Base-by-base conservation (phyloP, 306 rosid genomes). In the Cucumis melo region DNA sequence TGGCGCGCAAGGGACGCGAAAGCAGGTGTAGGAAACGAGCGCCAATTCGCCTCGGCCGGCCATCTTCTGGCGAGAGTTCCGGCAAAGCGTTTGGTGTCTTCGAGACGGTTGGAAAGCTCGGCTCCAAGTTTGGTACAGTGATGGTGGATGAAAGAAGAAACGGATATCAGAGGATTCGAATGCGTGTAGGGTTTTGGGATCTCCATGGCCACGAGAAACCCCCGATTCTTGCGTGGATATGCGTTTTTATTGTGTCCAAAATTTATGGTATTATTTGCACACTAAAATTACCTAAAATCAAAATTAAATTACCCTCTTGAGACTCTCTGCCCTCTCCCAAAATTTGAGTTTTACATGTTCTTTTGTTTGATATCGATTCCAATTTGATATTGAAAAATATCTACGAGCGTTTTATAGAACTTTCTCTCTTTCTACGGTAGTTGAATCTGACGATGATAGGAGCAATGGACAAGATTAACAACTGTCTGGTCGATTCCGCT, bases 131-230 rank as follows among this genome's bases (percentile, higher is more conserved):
- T 92, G 83, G 78, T 62, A 76, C 87, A 85, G 93, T 91, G 82
- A 67, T 88, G 94, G 66, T 86, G 96, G 63, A 91, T 63, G 86
- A 88, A 93, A 67, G 79, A 77, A 44, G 97, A 87, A 84, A 91
- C 75, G 21, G 90, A 93, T 0, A 88, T 86, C 4, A 93, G 87
- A 66, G 93, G 97, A 64, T 89, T 87, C 21, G 89, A 74, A 21
- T 71, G 87, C 77, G 78, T 85, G 19, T 36, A 85, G 73, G 88
- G 87, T 74, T 85, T 92, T 41, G 85, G 84, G 78, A 82, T 80
- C 84, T 87, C 89, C 89, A 89, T 89, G 64, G 32, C 64, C 64
- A 56, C 77, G 46, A 74, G 77, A 29, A 54, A 74, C 44, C 77
- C 58, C 76, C 23, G 58, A 8, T 14, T 23, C 75, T 44, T 14